Conservation (phyloP, 352 stramenopile genomes). For the Aphanomyces euteiches region DNA sequence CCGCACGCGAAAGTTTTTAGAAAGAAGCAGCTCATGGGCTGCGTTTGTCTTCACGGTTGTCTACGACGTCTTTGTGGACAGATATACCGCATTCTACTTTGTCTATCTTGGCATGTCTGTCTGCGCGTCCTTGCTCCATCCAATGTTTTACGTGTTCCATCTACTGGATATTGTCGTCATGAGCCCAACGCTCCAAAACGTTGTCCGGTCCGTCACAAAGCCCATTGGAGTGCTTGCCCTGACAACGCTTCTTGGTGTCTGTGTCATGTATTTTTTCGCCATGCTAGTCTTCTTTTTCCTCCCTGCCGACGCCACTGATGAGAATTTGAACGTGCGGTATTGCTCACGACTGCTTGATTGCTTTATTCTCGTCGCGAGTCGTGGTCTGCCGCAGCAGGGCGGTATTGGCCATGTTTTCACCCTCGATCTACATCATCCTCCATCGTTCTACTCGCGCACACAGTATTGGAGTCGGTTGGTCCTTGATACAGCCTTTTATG, state of each 20-base stretch:
- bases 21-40: not conserved
- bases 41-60: not conserved
- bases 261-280: conserved; percentile 29
- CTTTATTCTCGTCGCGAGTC: not conserved
- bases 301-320: conserved; percentile 14
- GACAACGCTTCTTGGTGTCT: conserved; percentile 25
- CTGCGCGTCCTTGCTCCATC: not conserved
- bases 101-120: conserved; percentile 7
- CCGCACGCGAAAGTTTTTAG: conserved; percentile 6
- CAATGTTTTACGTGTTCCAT: conserved; percentile 25
- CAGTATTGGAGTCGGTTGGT: conserved; percentile 18
- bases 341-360: conserved; percentile 22
- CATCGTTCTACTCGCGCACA: not conserved
- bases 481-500: conserved; percentile 40
- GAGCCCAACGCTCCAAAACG: conserved; percentile 33
- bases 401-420: not conserved
- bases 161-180: conserved; percentile 33
- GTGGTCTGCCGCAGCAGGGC: conserved; percentile 1
- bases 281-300: conserved; percentile 25
- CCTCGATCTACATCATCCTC: not conserved
- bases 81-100: conserved; percentile 20
- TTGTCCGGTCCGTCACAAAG: conserved; percentile 28
- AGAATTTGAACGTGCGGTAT: not conserved
- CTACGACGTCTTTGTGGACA: conserved; percentile 18
- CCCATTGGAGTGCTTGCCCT: conserved; percentile 25